Conservation (phyloP, 768 basidiomycete genomes). For the Crucibulum laeve region DNA sequence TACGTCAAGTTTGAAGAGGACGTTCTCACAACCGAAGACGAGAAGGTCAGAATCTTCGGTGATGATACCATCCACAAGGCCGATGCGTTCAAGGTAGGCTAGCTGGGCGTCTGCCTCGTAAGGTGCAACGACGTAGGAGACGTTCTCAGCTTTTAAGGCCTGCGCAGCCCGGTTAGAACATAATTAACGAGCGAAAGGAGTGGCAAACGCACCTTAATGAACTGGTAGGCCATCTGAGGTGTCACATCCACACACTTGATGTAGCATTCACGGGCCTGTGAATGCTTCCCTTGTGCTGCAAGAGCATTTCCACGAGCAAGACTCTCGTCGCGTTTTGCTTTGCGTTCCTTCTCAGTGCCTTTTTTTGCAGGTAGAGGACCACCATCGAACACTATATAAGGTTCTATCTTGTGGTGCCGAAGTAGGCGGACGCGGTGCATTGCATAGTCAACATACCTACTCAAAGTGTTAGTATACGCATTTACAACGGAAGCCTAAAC, state of each 20-base stretch:
- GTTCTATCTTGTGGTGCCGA: slow-evolving; percentile 77
- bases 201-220: slow-evolving; percentile 74
- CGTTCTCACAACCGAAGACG: slow-evolving; percentile 91
- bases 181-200: background rate
- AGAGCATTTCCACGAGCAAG: slow-evolving; percentile 70
- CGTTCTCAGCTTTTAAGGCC: slow-evolving; percentile 80
- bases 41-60: slow-evolving; percentile 98
- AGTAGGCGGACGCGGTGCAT: slow-evolving; percentile 90
- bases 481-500: no score
- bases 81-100: slow-evolving; percentile 81
- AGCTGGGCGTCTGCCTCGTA: slow-evolving; percentile 99
- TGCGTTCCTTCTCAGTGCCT: slow-evolving; percentile 80
- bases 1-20: slow-evolving; percentile 90
- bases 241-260: slow-evolving; percentile 93
- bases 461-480: background rate
- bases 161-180: slow-evolving; percentile 23
- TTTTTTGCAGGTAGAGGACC: slow-evolving; percentile 94
- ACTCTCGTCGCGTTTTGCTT: slow-evolving; percentile 71
- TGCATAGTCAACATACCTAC: slow-evolving; percentile 92
- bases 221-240: slow-evolving; percentile 94
- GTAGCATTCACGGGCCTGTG: slow-evolving; percentile 83
- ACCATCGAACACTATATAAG: slow-evolving; percentile 95
- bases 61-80: slow-evolving; percentile 85
- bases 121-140: slow-evolving; percentile 89
- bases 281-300: slow-evolving; percentile 70